Base-by-base conservation (phyloP, 768 basidiomycete species). In the Cystobasidium onofrii region DNA sequence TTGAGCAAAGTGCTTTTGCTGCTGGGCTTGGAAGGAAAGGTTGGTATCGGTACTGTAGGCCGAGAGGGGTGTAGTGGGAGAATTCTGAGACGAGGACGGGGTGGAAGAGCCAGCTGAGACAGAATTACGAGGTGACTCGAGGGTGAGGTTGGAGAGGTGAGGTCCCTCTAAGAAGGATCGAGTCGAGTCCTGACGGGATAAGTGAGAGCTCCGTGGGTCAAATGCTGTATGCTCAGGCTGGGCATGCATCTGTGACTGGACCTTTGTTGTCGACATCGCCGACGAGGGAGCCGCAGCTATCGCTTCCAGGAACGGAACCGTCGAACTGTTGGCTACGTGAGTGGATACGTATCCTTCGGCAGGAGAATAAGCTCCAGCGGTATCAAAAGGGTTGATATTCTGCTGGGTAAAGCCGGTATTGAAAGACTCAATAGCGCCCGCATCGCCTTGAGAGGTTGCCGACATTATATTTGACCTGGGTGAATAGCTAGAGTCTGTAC, bases 51-150 rank as follows among this genome's bases (percentile, higher is more conserved):
- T 29, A 27, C 44, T 54, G 54, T 43, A 64, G 2, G 65, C 65
- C n/a, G 65, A 67, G 20, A 67, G 29, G 31, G 65, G 65, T 4
- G 65, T 67, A 17, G 50, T 54, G 17, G 65, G 65, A 41, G 65
- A 67, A 46, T 67, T 67, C 31, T 67, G 65, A 20, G 65, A 43
- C 4, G 65, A 67, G 6, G 65, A 67, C 2, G 20, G 57, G 2
- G 57, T 29, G 9, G 65, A 67, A n/a, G 65, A 67, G 50, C 46
- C 50, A n/a, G 44, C 46, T n/a, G 65, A 67, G 23, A 67, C 17
- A 18, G 65, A 67, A 54, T 67, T 41, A 15, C 65, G 65, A 10
- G 65, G 65, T 3, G 65, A 67, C 7, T 41, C 27, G 20, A 67
- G 65, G 10, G 65, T 43, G 23, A 67, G 65, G n/a, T 17, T 46